These are phyloP conservation scores for Fraxinus nigra DNA, from an alignment of 305 asterid species.

Conservation along the genomic window DNA sequence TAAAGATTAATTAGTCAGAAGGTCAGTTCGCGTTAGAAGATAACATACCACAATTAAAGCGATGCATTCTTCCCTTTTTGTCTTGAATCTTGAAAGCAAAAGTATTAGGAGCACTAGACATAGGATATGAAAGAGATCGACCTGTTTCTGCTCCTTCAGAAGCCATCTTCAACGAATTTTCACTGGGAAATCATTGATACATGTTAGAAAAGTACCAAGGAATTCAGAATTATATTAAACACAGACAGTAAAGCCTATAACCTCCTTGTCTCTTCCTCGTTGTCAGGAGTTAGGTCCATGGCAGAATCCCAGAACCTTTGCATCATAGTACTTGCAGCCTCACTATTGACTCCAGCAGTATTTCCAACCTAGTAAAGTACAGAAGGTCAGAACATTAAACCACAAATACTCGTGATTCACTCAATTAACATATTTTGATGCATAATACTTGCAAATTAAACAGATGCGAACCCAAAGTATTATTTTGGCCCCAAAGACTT, in stretches of 20 bases:
- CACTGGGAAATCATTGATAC: conserved; percentile 49
- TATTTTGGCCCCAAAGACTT: background rate
- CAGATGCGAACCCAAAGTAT: background rate
- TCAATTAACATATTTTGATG: background rate
- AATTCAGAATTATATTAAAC: background rate
- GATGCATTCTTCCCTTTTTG: conserved; percentile 82
- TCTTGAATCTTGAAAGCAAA: conserved; percentile 93
- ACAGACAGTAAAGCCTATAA: conserved; percentile 19
- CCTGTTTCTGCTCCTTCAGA: conserved; percentile 84
- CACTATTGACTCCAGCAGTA: conserved; percentile 65
- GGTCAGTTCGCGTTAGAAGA: background rate
- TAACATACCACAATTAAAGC: conserved; percentile 76
- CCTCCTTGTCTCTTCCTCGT: conserved; percentile 90
- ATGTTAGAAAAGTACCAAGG: conserved; percentile 25
- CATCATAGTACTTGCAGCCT: conserved; percentile 78
- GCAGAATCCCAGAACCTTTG: conserved; percentile 99
- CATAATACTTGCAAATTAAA: background rate
- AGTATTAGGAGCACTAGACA: conserved; percentile 45
- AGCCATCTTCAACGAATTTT: conserved; percentile 68
- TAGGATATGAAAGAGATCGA: conserved; percentile 49
- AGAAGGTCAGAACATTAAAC: background rate
- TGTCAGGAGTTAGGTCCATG: conserved; percentile 72
- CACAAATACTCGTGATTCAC: background rate
- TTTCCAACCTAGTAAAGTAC: conserved; percentile 68
- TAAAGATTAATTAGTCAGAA: background rate